Evolutionary conservation across 1,139 yeast species (phyloP).

Genomic region (Sugiyamaella japonica): DNA sequence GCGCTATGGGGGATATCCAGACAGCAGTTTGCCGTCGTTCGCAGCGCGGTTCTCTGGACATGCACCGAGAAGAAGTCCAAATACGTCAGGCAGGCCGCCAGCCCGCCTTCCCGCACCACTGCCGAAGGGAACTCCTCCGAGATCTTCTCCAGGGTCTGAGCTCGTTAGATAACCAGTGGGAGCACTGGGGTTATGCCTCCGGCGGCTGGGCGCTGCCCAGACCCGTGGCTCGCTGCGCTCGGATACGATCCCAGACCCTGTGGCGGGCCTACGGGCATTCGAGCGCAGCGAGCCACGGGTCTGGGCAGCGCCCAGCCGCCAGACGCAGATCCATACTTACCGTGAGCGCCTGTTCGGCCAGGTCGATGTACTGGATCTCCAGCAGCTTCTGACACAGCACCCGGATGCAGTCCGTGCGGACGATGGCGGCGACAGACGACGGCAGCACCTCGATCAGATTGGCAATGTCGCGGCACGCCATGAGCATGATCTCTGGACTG

Average conservation of each 20-base stretch:
- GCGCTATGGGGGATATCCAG: slow-evolving; percentile 49
- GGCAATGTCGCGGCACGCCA: slow-evolving; percentile 82
- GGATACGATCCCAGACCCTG: background rate
- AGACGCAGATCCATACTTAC: slow-evolving; percentile 42
- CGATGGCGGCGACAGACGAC: slow-evolving; percentile 63
- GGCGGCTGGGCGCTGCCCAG: slow-evolving; percentile 2
- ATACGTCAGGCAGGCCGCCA: slow-evolving; percentile 67
- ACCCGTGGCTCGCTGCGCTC: slow-evolving; percentile 5
- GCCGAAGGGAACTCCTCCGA: slow-evolving; percentile 41
- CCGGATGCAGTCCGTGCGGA: slow-evolving; percentile 61
- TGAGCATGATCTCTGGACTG: slow-evolving; percentile 75
- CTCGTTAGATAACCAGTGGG: background rate
- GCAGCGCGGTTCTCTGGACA: slow-evolving; percentile 81
- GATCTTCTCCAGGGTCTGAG: slow-evolving; percentile 39
- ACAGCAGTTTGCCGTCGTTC: slow-evolving; percentile 77
- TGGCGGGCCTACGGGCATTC: too few relatives aligned
- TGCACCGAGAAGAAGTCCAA: slow-evolving; percentile 88
- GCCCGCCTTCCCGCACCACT: slow-evolving; percentile 53
- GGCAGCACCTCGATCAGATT: slow-evolving; percentile 77
- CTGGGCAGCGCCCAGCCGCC: background rate
- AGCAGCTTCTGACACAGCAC: slow-evolving; percentile 64
- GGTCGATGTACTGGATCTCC: slow-evolving; percentile 81
- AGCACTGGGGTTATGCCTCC: background rate
- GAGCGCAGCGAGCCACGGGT: background rate
- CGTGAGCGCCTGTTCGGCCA: slow-evolving; percentile 89